Percentiles rank a stretch among this genome's conserved stretches.
Evolutionary conservation across 129 eudicot species (phyloP).

Genomic region (Centaurea solstitialis): DNA sequence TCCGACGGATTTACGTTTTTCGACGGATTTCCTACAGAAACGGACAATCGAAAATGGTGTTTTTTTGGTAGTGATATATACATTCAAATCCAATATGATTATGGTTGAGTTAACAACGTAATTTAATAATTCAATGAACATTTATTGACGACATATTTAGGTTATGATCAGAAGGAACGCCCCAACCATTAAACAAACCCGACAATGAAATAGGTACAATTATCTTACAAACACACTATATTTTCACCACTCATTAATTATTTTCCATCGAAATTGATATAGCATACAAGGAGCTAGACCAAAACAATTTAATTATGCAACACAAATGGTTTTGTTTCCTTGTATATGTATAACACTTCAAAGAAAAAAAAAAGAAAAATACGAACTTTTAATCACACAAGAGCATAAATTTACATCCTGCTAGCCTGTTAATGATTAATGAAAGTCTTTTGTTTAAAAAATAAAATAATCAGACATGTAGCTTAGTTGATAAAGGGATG

Average conservation of each 20-base stretch:
- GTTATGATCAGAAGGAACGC: background rate
- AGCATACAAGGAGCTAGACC: background rate
- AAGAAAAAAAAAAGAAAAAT: background rate
- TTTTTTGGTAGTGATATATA: no score
- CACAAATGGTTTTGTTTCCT: background rate
- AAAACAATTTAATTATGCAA: background rate
- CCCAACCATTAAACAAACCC: background rate
- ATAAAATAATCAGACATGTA: no score
- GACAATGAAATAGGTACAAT: background rate
- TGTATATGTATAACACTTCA: background rate
- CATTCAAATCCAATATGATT: background rate
- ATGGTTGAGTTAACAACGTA: background rate
- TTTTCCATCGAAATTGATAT: background rate
- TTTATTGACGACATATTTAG: no score
- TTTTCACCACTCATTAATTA: no score
- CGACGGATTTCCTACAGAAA: no score
- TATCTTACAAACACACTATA: no score
- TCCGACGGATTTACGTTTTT: no score
- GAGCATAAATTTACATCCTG: background rate
- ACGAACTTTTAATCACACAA: slow-evolving; percentile 7
- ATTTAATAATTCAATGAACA: no score
- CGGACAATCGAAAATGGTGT: no score
- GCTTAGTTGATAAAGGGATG: no score
- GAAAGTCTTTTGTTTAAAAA: no score
- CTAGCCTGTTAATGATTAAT: no score